These are phyloP conservation scores for Colletotrichum chlorophyti DNA, from an alignment of 2,329 filamentous ascomycete species.

Conservation along the genomic window DNA sequence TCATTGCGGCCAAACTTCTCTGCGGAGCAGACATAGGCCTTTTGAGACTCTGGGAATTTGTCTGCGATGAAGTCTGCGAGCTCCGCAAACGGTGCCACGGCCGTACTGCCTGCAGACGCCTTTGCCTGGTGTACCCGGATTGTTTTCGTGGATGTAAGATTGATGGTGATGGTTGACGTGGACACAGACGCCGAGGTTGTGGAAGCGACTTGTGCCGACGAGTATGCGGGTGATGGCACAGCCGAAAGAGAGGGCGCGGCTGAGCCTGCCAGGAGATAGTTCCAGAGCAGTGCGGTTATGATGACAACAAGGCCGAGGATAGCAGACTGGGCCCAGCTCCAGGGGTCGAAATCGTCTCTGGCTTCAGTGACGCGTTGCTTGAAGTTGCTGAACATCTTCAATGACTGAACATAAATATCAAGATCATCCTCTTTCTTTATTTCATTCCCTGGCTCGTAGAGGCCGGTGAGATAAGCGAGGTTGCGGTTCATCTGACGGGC, in stretches of 20 bases:
- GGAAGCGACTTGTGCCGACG: background rate
- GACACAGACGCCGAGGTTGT: constrained; percentile 3
- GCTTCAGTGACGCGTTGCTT: background rate
- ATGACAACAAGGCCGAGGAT: constrained; percentile 2
- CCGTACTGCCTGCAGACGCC: constrained; percentile 34
- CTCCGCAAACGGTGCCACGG: constrained; percentile 45
- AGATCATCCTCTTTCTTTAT: background rate
- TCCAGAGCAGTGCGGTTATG: constrained; percentile 3
- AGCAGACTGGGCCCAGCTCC: background rate
- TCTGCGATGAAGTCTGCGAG: constrained; percentile 51
- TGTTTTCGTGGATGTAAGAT: constrained; percentile 44
- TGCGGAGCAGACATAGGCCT: constrained; percentile 50
- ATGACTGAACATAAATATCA: background rate
- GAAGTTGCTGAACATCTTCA: constrained; percentile 5
- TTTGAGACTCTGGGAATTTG: constrained; percentile 37
- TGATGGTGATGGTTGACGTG: constrained; percentile 43
- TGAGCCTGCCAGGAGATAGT: constrained; percentile 8
- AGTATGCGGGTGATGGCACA: background rate
- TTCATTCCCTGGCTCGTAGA: constrained; percentile 34
- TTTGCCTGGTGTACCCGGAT: constrained; percentile 37
- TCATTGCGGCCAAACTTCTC: constrained; percentile 54
- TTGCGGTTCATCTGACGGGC: constrained; percentile 61
- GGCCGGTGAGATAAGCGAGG: constrained; percentile 54
- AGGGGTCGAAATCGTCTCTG: constrained; percentile 9
- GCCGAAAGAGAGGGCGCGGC: background rate